phyloP scores from a whole-genome alignment of 1,139 yeast species.

The Geotrichum siamense region DNA sequence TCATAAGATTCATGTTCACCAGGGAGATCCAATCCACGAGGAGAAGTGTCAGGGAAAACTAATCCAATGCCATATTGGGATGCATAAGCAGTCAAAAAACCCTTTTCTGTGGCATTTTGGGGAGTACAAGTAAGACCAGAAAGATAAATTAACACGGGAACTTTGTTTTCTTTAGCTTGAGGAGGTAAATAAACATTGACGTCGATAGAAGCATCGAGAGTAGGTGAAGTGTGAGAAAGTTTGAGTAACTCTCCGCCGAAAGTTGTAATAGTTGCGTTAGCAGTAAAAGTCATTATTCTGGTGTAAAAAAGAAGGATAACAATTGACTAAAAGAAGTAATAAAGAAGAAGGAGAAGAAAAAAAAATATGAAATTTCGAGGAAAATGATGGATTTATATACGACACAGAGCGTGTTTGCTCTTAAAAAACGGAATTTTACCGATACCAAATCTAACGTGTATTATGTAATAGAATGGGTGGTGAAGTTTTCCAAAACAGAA shows the following conservation, averaged over 20 bases:
- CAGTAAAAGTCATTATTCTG: conserved; percentile 36
- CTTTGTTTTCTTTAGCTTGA: conserved; percentile 34
- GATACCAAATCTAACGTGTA: not conserved
- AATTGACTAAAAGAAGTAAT: not conserved
- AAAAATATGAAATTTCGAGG: not conserved
- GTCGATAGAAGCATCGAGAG: conserved; percentile 68
- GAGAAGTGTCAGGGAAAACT: conserved; percentile 94
- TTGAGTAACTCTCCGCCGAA: conserved; percentile 75
- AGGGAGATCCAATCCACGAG: conserved; percentile 76
- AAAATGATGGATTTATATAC: not conserved
- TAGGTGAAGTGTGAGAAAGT: conserved; percentile 60
- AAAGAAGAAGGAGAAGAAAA: conserved; percentile 2
- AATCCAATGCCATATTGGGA: conserved; percentile 76
- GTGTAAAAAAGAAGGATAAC: not conserved
- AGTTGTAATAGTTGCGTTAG: conserved; percentile 51
- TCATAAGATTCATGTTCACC: conserved; percentile 86
- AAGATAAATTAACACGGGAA: conserved; percentile 73
- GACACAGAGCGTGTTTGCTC: not conserved
- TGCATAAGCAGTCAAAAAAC: conserved; percentile 78
- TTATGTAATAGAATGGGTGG: not conserved
- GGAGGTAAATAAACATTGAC: conserved; percentile 78
- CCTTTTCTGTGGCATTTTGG: conserved; percentile 90
- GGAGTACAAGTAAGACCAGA: conserved; percentile 95
- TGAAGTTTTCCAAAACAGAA: not conserved
- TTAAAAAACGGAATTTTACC: not conserved